phyloP scores from a whole-genome alignment of 257 asterid genomes.

The Rehmannia glutinosa region DNA sequence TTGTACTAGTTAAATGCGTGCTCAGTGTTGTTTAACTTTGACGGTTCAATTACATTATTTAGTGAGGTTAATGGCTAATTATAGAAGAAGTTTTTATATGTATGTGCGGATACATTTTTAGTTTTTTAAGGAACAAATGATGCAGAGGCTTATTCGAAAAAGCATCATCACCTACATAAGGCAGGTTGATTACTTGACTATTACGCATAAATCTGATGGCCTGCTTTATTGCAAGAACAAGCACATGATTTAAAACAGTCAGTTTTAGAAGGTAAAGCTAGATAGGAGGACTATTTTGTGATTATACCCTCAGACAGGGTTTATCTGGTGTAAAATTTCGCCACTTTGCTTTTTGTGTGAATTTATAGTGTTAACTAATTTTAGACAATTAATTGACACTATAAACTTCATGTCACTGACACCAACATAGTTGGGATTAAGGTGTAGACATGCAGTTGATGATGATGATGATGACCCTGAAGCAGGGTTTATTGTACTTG shows the following conservation, averaged over 20 bases:
- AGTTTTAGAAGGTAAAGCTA: background rate
- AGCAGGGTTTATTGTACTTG: background rate
- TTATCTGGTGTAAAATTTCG: background rate
- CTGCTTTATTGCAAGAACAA: background rate
- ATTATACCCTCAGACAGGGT: too few species aligned
- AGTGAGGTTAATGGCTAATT: background rate
- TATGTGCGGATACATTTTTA: background rate
- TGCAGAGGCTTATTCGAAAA: background rate
- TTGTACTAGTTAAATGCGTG: background rate
- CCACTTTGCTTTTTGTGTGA: too few species aligned
- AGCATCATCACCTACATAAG: background rate
- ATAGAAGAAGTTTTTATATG: background rate
- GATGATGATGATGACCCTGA: background rate
- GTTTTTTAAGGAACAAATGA: background rate
- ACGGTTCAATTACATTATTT: background rate
- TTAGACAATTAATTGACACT: too few species aligned
- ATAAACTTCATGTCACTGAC: too few species aligned
- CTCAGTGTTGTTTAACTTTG: too few species aligned
- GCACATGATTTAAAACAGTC: background rate
- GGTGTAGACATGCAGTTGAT: too few species aligned
- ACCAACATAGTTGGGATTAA: too few species aligned
- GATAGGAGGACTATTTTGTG: too few species aligned
- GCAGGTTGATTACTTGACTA: background rate
- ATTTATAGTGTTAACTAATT: too few species aligned
- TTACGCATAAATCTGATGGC: background rate